These are phyloP conservation scores for Priceomyces carsonii DNA, from an alignment of 805 yeast species.

Conservation along the genomic window DNA sequence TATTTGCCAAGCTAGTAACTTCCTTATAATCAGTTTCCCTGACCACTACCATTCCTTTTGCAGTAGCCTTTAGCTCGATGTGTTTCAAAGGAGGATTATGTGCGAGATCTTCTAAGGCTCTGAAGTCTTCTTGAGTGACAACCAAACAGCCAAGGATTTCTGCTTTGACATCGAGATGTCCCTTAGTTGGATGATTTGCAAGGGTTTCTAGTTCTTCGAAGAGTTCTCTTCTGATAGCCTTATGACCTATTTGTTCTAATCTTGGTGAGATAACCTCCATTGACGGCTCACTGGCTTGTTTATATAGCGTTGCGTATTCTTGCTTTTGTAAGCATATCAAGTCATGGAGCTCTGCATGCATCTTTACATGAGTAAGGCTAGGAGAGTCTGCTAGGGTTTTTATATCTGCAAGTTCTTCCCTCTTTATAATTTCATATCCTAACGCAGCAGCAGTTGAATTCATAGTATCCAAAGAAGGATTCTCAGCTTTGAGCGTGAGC, in stretches of 20 bases:
- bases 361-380: slow-evolving; percentile 31
- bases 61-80: slow-evolving; percentile 12
- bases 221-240: no score
- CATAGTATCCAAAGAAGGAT: slow-evolving; percentile 20
- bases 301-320: slow-evolving; percentile 34
- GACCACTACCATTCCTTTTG: slow-evolving; percentile 15
- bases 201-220: not conserved
- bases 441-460: slow-evolving; percentile 12
- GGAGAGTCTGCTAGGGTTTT: slow-evolving; percentile 40
- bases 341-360: slow-evolving; percentile 33
- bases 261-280: slow-evolving; percentile 26
- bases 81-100: slow-evolving; percentile 28
- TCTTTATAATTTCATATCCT: slow-evolving; percentile 13
- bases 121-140: slow-evolving; percentile 15
- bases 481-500: slow-evolving; percentile 12
- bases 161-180: slow-evolving; percentile 8
- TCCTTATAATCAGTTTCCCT: slow-evolving; percentile 18
- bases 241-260: no score
- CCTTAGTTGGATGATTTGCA: not conserved
- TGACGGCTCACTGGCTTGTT: slow-evolving; percentile 27
- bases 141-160: slow-evolving; percentile 7
- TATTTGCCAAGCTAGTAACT: slow-evolving; percentile 20
- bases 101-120: slow-evolving; percentile 21
- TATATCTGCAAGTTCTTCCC: slow-evolving; percentile 8
- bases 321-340: slow-evolving; percentile 30